Conservation (phyloP, 1,284 basidiomycete species). For the Pterulicium gracile region DNA sequence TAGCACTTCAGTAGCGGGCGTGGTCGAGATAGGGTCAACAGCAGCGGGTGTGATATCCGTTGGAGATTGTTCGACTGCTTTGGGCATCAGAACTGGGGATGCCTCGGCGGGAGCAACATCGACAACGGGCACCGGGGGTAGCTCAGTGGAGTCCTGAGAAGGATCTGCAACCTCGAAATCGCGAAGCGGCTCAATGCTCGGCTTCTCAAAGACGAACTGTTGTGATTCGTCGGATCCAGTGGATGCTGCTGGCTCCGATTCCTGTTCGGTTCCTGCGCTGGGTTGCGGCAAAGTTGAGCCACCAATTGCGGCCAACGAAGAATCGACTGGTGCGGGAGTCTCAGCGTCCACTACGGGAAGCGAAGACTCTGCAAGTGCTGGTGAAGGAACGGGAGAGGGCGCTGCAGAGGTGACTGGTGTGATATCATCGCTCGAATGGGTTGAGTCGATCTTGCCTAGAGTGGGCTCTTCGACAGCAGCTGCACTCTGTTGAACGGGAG, state of each 20-base stretch:
- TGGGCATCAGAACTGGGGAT: constrained; percentile 1
- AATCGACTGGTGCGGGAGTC: not conserved
- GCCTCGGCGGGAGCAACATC: not conserved
- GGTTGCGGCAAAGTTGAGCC: not conserved
- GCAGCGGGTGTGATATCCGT: not conserved
- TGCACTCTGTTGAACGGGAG: not conserved
- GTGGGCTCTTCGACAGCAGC: too few relatives aligned
- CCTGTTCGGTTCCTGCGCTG: not conserved
- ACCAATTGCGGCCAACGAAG: not conserved
- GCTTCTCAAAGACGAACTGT: not conserved
- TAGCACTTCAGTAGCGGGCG: not conserved
- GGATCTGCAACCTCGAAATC: not conserved
- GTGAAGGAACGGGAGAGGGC: too few relatives aligned
- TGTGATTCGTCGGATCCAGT: not conserved
- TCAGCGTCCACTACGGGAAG: too few relatives aligned
- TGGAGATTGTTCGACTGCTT: not conserved
- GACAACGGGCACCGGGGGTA: not conserved
- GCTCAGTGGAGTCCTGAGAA: not conserved
- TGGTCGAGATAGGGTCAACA: not conserved
- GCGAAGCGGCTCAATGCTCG: not conserved
- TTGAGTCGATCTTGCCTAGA: too few relatives aligned
- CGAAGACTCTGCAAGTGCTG: too few relatives aligned
- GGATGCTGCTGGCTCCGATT: not conserved
- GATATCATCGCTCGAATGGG: too few relatives aligned
- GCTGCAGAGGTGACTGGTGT: too few relatives aligned